A percentile compares a stretch with the other conserved stretches of the same genome.
These are phyloP conservation scores for Hyaloscypha finlandica DNA, from an alignment of 495 filamentous ascomycete genomes.

Conservation along the genomic window DNA sequence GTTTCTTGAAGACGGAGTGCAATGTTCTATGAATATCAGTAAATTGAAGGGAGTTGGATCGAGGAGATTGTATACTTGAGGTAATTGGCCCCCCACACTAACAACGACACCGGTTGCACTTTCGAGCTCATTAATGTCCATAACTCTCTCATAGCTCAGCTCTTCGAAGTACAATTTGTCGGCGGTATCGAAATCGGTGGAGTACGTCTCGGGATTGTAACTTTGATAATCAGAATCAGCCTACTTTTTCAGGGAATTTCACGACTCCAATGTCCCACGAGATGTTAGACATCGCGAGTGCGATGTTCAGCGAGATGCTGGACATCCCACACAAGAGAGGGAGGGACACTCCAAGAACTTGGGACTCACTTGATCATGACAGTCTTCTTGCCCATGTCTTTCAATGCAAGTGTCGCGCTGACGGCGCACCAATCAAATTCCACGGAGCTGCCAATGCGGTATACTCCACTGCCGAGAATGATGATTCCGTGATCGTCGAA, in stretches of 20 bases:
- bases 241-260: constrained; percentile 2
- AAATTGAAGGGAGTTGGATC: no score
- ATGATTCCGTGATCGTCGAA: constrained; percentile 83
- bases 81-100: constrained; percentile 92
- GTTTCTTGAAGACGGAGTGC: constrained; percentile 91
- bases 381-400: constrained; percentile 92
- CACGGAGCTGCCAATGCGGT: constrained; percentile 95
- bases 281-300: constrained; percentile 1
- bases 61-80: no score
- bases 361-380: constrained; percentile 86
- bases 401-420: constrained; percentile 83
- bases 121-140: constrained; percentile 94
- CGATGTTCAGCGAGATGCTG: background rate
- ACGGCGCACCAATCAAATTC: constrained; percentile 99
- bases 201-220: constrained; percentile 71
- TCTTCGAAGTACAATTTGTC: constrained; percentile 98
- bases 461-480: constrained; percentile 38
- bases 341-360: no score
- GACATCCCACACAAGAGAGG: no score
- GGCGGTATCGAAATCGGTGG: constrained; percentile 91
- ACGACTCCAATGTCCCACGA: constrained; percentile 8
- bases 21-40: no score
- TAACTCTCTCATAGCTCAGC: constrained; percentile 74
- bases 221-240: constrained; percentile 12
- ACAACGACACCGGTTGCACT: constrained; percentile 83